Percentiles rank a stretch among this genome's conserved stretches.
Conservation (phyloP, 305 asterid genomes). For the Coffea humblotiana region DNA sequence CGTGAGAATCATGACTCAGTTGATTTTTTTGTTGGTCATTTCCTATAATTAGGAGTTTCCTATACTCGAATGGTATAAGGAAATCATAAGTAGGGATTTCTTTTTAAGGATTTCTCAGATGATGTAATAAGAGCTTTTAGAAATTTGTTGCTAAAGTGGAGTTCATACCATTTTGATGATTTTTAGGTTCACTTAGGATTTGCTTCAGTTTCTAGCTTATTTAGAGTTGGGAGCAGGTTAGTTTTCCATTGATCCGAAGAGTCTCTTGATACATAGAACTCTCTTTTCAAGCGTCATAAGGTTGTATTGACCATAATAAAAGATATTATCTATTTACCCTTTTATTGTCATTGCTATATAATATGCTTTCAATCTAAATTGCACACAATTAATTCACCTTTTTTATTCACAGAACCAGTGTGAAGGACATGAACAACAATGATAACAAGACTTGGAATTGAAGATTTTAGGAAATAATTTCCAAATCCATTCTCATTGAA, state of each 20-base stretch:
- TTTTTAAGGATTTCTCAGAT: background rate
- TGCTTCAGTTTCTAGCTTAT: background rate
- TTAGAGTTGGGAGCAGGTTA: background rate
- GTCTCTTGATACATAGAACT: background rate
- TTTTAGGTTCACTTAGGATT: background rate
- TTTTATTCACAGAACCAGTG: no score
- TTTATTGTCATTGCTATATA: no score
- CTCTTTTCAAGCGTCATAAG: background rate
- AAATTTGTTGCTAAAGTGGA: background rate
- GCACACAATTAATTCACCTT: no score
- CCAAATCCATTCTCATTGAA: no score
- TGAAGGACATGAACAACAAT: no score
- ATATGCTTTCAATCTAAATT: no score
- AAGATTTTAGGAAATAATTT: no score
- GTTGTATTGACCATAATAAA: background rate
- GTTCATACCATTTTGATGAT: background rate
- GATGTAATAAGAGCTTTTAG: constrained; percentile 9
- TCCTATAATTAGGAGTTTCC: background rate
- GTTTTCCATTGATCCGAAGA: background rate
- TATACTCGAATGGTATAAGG: background rate
- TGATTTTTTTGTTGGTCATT: background rate
- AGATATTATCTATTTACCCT: background rate
- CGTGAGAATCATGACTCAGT: background rate
- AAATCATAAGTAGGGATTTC: background rate
- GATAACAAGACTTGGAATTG: no score